Evolutionary conservation across 371 early-diverging fungal species (phyloP).

Genomic region (Haplosporangium sp.): DNA sequence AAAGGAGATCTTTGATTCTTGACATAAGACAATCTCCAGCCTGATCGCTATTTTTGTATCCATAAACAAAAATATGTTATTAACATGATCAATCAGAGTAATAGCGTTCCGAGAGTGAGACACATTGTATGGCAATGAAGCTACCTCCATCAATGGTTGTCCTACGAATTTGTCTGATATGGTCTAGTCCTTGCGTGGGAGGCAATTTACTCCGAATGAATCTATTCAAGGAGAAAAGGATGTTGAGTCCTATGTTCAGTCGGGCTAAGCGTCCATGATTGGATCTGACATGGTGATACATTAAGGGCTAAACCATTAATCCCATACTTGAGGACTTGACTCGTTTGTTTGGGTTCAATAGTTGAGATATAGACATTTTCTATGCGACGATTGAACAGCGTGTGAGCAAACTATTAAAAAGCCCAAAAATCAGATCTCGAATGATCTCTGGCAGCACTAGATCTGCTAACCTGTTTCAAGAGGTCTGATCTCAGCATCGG

Average conservation of each 20-base stretch:
- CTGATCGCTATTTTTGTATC: not conserved
- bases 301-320: not conserved
- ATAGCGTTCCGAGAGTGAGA: not conserved
- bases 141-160: constrained; percentile 14
- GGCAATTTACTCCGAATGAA: constrained; percentile 32
- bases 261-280: not conserved
- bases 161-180: constrained; percentile 46
- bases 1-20: constrained; percentile 17
- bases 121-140: not conserved
- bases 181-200: constrained; percentile 33
- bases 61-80: not conserved
- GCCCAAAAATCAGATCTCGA: not conserved
- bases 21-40: constrained; percentile 40
- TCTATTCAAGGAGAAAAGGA: constrained; percentile 6
- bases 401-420: not conserved
- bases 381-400: not conserved
- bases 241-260: not conserved
- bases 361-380: constrained; percentile 40
- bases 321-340: constrained; percentile 39
- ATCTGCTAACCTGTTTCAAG: constrained; percentile 37
- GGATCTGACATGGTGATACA: not conserved
- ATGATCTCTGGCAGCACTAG: not conserved
- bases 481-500: constrained; percentile 32
- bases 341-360: constrained; percentile 44
- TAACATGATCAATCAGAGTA: not conserved